Evolutionary conservation across 163 green algal species (phyloP).

Genomic region (Scenedesmus sp.): DNA sequence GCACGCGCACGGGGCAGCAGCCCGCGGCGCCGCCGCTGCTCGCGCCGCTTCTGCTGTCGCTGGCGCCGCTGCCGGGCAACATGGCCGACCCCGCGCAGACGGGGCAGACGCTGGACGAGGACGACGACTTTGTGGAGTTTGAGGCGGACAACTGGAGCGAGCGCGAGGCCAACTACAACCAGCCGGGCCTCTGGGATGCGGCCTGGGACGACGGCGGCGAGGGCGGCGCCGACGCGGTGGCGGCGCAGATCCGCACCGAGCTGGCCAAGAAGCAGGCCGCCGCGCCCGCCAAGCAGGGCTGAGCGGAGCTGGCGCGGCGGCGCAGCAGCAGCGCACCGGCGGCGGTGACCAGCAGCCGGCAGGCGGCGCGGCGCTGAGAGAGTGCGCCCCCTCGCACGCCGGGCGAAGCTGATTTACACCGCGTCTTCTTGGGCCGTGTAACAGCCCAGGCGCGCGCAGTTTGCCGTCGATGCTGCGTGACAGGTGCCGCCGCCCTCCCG

Average conservation of each 20-base stretch:
- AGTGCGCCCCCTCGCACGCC: too few relatives aligned
- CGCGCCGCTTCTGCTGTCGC: too few relatives aligned
- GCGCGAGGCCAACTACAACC: constrained; percentile 27
- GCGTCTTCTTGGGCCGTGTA: too few relatives aligned
- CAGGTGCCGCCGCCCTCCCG: too few relatives aligned
- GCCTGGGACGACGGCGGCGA: constrained; percentile 10
- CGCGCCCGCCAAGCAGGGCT: background rate
- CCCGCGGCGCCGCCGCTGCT: too few relatives aligned
- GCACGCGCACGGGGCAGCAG: too few relatives aligned
- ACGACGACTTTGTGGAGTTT: constrained; percentile 49
- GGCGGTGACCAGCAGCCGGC: too few relatives aligned
- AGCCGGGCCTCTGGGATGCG: constrained; percentile 30
- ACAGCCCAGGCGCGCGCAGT: too few relatives aligned
- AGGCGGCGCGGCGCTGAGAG: too few relatives aligned
- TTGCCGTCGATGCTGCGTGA: too few relatives aligned
- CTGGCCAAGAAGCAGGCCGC: constrained; percentile 20
- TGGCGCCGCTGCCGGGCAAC: background rate
- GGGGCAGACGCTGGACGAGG: constrained; percentile 32
- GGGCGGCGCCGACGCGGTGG: constrained; percentile 23
- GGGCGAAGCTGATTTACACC: too few relatives aligned
- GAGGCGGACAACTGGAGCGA: constrained; percentile 30
- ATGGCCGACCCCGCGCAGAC: constrained; percentile 34
- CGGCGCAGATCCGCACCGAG: constrained; percentile 41
- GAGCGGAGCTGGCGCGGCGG: background rate
- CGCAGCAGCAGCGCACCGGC: too few relatives aligned